phyloP scores from a whole-genome alignment of 768 basidiomycete species.

The Rhodocollybia butyracea region DNA sequence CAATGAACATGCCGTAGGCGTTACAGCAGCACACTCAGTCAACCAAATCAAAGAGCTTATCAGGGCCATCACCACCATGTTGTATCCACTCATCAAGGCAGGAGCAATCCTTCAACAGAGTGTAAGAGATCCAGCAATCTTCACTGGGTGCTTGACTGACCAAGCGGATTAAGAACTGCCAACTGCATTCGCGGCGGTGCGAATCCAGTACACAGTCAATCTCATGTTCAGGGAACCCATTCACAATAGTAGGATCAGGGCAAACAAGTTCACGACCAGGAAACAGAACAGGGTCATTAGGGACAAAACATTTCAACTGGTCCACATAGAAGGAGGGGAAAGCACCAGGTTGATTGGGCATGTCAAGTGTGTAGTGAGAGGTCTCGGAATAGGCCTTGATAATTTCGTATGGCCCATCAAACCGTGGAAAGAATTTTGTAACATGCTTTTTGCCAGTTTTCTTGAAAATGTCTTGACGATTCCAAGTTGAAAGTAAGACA shows the following conservation, averaged over 20 bases:
- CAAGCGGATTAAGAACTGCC: slow-evolving; percentile 22
- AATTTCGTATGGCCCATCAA: slow-evolving; percentile 14
- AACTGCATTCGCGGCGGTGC: slow-evolving; percentile 16
- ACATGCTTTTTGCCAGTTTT: slow-evolving; percentile 14
- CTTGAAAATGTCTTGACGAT: slow-evolving; percentile 17
- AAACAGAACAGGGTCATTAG: slow-evolving; percentile 28
- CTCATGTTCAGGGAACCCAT: not conserved
- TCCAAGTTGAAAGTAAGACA: slow-evolving; percentile 22
- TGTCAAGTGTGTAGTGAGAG: slow-evolving; percentile 19
- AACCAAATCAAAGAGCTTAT: too few species aligned
- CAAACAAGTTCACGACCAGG: slow-evolving; percentile 17
- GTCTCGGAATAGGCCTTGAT: slow-evolving; percentile 9
- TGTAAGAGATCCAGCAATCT: slow-evolving; percentile 18
- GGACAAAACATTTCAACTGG: slow-evolving; percentile 16
- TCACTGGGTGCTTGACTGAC: slow-evolving; percentile 12
- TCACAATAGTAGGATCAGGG: not conserved
- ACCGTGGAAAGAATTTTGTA: slow-evolving; percentile 24
- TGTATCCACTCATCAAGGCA: slow-evolving; percentile 3
- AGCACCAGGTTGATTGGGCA: slow-evolving; percentile 14
- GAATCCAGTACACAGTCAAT: not conserved
- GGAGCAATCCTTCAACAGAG: slow-evolving; percentile 8
- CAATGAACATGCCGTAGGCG: too few species aligned
- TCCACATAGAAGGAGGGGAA: slow-evolving; percentile 29
- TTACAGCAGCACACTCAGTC: too few species aligned
- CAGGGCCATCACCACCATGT: slow-evolving; percentile 1